These are phyloP conservation scores for Penicillium crustosum DNA, from an alignment of 2,329 filamentous ascomycete species.

Conservation along the genomic window DNA sequence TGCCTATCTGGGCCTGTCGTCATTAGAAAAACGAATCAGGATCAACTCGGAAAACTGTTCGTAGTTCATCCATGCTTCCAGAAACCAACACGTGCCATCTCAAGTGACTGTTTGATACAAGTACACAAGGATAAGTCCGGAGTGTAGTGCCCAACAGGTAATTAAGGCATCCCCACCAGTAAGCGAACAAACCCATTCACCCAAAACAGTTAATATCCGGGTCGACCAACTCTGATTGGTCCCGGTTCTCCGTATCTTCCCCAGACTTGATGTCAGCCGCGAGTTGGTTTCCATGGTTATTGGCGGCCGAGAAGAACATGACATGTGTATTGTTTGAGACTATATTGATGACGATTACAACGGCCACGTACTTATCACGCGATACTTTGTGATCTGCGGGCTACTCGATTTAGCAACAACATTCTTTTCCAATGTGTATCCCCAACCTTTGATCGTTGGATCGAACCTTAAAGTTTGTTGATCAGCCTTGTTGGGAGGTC, in stretches of 20 bases:
- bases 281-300: background rate
- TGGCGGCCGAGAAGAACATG: background rate
- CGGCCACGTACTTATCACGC: background rate
- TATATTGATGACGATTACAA: conserved; percentile 1
- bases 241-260: background rate
- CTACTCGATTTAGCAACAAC: background rate
- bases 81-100: background rate
- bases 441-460: background rate
- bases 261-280: background rate
- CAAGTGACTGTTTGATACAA: background rate
- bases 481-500: conserved; percentile 6
- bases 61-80: background rate
- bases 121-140: background rate
- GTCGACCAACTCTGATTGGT: background rate
- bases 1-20: background rate
- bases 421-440: background rate
- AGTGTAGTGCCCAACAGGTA: background rate
- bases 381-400: background rate
- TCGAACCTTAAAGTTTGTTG: background rate
- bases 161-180: background rate
- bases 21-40: background rate
- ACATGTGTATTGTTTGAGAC: background rate
- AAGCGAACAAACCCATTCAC: background rate
- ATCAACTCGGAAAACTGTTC: no score
- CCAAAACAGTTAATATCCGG: conserved; percentile 17